Evolutionary conservation across 768 basidiomycete genomes (phyloP).

Genomic region (Boletus rex-veris): DNA sequence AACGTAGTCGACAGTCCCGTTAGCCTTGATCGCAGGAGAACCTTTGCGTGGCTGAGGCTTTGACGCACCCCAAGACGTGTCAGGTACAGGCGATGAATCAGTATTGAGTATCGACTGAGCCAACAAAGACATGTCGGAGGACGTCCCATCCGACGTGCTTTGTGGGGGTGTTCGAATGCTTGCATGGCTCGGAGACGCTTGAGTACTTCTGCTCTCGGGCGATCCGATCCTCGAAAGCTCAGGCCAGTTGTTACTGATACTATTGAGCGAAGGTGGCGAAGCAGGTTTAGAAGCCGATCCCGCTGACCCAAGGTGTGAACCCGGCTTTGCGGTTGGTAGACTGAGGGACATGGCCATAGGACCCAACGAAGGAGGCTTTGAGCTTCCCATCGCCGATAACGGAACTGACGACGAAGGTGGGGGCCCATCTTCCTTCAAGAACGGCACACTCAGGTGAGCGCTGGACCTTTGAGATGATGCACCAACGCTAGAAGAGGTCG

Average conservation of each 20-base stretch:
- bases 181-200: slow-evolving; percentile 6
- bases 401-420: slow-evolving; percentile 7
- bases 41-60: slow-evolving; percentile 15
- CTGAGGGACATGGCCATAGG: slow-evolving; percentile 14
- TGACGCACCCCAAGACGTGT: slow-evolving; percentile 15
- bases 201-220: slow-evolving; percentile 10
- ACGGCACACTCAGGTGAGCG: slow-evolving; percentile 1
- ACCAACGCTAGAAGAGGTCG: not conserved
- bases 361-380: slow-evolving; percentile 10
- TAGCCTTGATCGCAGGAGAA: slow-evolving; percentile 9
- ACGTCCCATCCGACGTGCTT: slow-evolving; percentile 3
- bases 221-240: slow-evolving; percentile 18
- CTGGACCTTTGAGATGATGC: slow-evolving; percentile 13
- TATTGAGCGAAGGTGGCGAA: slow-evolving; percentile 8
- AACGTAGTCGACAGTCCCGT: slow-evolving; percentile 18
- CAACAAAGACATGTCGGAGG: slow-evolving; percentile 4
- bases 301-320: slow-evolving; percentile 2
- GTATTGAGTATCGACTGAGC: slow-evolving; percentile 16
- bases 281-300: slow-evolving; percentile 7
- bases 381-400: not conserved
- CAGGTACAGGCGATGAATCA: slow-evolving; percentile 1
- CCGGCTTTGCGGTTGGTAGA: slow-evolving; percentile 12
- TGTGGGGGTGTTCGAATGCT: slow-evolving; percentile 3
- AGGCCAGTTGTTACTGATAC: slow-evolving; percentile 5
- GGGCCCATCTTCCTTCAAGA: slow-evolving; percentile 18